A percentile compares a stretch with the other conserved stretches of the same genome.
phyloP scores from a whole-genome alignment of 345 rosid genomes.

The Lepidium didymum region DNA sequence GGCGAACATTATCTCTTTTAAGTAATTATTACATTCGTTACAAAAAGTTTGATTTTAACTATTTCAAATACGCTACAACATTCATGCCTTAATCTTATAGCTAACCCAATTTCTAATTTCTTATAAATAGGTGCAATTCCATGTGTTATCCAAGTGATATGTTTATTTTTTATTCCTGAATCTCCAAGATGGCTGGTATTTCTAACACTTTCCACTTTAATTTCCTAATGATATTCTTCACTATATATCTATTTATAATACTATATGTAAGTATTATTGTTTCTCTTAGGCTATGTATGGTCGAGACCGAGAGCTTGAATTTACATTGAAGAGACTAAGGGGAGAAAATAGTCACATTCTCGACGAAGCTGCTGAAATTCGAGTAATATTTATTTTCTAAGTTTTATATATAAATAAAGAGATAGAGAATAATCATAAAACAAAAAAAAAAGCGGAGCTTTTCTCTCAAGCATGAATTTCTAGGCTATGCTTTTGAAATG shows the following conservation, averaged over 20 bases:
- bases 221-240: background rate
- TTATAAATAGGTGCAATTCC: slow-evolving; percentile 35
- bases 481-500: too few species aligned
- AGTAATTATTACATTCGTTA: too few species aligned
- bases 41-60: too few species aligned
- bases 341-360: slow-evolving; percentile 26
- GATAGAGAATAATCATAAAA: too few species aligned
- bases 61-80: background rate
- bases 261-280: background rate
- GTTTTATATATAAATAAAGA: too few species aligned
- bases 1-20: slow-evolving; percentile 45
- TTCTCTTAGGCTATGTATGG: slow-evolving; percentile 22
- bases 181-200: slow-evolving; percentile 57
- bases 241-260: background rate
- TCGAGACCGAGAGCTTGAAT: slow-evolving; percentile 22
- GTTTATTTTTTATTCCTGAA: slow-evolving; percentile 43
- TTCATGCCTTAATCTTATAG: too few species aligned
- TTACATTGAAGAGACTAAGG: slow-evolving; percentile 18
- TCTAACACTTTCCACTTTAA: background rate
- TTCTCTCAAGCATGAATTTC: too few species aligned
- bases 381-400: too few species aligned
- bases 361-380: slow-evolving; percentile 26
- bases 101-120: too few species aligned
- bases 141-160: slow-evolving; percentile 26
- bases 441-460: too few species aligned